Evolutionary conservation across 495 filamentous ascomycete species (phyloP).

Genomic region (Penicillium salamii): DNA sequence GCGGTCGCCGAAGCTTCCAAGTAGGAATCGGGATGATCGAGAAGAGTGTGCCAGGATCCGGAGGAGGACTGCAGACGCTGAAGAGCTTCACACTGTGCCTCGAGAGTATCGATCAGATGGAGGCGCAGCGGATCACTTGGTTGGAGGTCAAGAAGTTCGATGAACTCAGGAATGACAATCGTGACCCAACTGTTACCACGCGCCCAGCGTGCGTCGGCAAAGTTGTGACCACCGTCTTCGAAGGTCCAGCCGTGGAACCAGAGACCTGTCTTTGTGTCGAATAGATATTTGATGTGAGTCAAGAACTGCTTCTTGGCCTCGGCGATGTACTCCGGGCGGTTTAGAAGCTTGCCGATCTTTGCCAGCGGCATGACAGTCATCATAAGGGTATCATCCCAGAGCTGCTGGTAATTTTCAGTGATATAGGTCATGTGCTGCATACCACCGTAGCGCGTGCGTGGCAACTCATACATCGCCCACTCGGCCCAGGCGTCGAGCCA

Average conservation of each 20-base stretch:
- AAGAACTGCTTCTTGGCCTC: slow-evolving; percentile 74
- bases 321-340: slow-evolving; percentile 62
- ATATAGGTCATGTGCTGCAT: slow-evolving; percentile 68
- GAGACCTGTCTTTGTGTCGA: slow-evolving; percentile 62
- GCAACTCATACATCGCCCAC: slow-evolving; percentile 71
- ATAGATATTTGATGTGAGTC: slow-evolving; percentile 68
- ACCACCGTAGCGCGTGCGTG: slow-evolving; percentile 64
- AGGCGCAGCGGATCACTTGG: slow-evolving; percentile 55
- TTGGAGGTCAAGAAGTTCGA: slow-evolving; percentile 61
- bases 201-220: slow-evolving; percentile 67
- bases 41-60: slow-evolving; percentile 67
- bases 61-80: slow-evolving; percentile 49
- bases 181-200: slow-evolving; percentile 68
- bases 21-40: slow-evolving; percentile 63
- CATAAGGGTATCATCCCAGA: slow-evolving; percentile 81
- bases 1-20: slow-evolving; percentile 70
- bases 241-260: slow-evolving; percentile 78
- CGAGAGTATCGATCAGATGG: slow-evolving; percentile 58
- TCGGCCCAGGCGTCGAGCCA: slow-evolving; percentile 75
- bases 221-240: slow-evolving; percentile 63
- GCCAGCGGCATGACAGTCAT: slow-evolving; percentile 76
- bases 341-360: slow-evolving; percentile 67
- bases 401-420: slow-evolving; percentile 60
- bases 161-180: slow-evolving; percentile 70
- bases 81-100: slow-evolving; percentile 61